A percentile compares a stretch with the other conserved stretches of the same genome.
Evolutionary conservation across 2,329 filamentous ascomycete genomes (phyloP).

Genomic region (Stachybotrys elegans): DNA sequence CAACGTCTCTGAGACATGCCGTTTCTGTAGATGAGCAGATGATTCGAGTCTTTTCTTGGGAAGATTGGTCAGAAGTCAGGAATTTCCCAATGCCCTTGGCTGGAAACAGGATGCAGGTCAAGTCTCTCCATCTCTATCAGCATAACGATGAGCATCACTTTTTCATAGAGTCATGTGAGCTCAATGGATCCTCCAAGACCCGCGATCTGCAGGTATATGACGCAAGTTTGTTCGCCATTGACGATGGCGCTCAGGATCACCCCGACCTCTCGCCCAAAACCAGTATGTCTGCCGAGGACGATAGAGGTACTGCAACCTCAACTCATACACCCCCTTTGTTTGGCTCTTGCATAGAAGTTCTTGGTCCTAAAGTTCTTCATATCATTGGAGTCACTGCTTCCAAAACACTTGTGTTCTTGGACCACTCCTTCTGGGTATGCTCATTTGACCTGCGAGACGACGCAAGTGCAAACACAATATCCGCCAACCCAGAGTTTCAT

Average conservation of each 20-base stretch:
- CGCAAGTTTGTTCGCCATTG: neutral
- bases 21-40: conserved; percentile 20
- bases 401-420: neutral
- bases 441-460: neutral
- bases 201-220: conserved; percentile 9
- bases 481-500: neutral
- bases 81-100: conserved; percentile 8
- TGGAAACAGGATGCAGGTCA: conserved; percentile 12
- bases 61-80: conserved; percentile 19
- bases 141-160: conserved; percentile 10
- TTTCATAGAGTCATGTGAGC: conserved; percentile 8
- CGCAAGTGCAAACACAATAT: neutral
- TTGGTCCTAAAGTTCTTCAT: neutral
- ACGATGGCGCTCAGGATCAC: no score
- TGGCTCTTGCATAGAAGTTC: neutral
- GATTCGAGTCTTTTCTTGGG: conserved; percentile 20
- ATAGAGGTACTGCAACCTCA: neutral
- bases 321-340: neutral
- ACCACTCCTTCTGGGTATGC: neutral
- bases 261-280: no score
- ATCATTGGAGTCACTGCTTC: neutral
- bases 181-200: neutral
- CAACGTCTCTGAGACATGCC: conserved; percentile 15
- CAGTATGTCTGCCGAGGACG: neutral
- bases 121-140: conserved; percentile 14